Evolutionary conservation across 495 filamentous ascomycete species (phyloP), one percentile per base, ranked within the genome.

Genomic region (Xeromyces bisporus): DNA sequence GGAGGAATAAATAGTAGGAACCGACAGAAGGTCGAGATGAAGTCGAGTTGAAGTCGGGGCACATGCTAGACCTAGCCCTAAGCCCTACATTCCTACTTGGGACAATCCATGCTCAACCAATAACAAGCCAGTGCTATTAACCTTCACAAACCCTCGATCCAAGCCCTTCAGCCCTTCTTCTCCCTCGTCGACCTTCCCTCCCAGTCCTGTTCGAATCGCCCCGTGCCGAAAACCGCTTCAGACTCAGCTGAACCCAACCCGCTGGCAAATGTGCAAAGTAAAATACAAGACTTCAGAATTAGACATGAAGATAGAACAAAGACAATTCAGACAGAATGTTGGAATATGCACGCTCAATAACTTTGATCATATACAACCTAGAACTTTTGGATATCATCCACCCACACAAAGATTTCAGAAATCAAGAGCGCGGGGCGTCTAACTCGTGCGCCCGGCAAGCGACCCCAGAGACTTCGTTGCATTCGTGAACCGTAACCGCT

Each of bases 321-420:
- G n/a, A n/a, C n/a, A n/a, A n/a, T n/a, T n/a, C n/a, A n/a, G n/a
- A n/a, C n/a, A n/a, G n/a, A n/a, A n/a, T n/a, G n/a, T n/a, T n/a
- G n/a, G n/a, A n/a, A 47, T 51, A 58, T 57, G 57, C 57, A 58
- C 55, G 55, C 55, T 59, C 42, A 49, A 51, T 46, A 54, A 44
- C 31, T 40, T 46, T 53, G 42, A 35, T 47, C 40, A 50, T 47
- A 45, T 43, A 50, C 44, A 55, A 51, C 45, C 32, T 40, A 39
- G 36, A 44, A 43, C 37, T 42, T 51, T 53, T 50, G 43, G 37
- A 37, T 34, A 43, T 27, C 33, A 12, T 16, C 20, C 27, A n/a
- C n/a, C n/a, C n/a, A n/a, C n/a, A n/a, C n/a, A n/a, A n/a, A n/a
- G n/a, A n/a, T n/a, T n/a, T n/a, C n/a, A n/a, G n/a, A n/a, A n/a